A percentile compares a stretch with the other conserved stretches of the same genome.
These are phyloP conservation scores for Aspergillus thermomutatus DNA, from an alignment of 2,329 filamentous ascomycete genomes.

Conservation along the genomic window DNA sequence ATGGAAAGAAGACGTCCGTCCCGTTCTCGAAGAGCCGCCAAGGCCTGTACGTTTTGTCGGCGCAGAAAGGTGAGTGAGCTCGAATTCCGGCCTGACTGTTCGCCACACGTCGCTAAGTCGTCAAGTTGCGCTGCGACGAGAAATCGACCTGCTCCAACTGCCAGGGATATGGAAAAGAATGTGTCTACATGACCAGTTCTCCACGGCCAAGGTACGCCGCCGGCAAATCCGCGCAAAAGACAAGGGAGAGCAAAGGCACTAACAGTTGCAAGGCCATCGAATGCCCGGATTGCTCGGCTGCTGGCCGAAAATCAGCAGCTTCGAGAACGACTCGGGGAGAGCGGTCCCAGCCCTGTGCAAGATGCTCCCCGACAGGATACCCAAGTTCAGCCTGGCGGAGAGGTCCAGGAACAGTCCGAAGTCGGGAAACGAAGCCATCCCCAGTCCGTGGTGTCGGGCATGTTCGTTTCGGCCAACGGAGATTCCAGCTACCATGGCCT, in stretches of 20 bases:
- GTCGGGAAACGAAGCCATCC: background rate
- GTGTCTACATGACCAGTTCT: slow-evolving; percentile 39
- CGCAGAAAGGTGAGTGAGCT: no score
- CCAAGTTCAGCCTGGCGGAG: background rate
- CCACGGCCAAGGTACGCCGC: slow-evolving; percentile 22
- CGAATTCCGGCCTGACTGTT: no score
- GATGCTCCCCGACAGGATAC: background rate
- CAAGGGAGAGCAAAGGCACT: no score
- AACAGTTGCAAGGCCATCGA: slow-evolving; percentile 19
- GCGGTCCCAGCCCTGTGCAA: no score
- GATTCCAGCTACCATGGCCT: slow-evolving; percentile 12
- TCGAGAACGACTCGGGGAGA: slow-evolving; percentile 8
- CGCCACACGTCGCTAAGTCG: no score
- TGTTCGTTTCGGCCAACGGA: slow-evolving; percentile 23
- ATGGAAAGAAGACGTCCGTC: no score
- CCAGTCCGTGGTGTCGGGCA: slow-evolving; percentile 10
- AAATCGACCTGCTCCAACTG: slow-evolving; percentile 26
- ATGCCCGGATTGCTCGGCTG: slow-evolving; percentile 22
- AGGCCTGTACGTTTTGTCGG: no score
- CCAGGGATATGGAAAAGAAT: slow-evolving; percentile 44
- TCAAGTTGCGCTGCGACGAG: slow-evolving; percentile 7
- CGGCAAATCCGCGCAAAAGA: background rate
- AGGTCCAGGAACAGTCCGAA: background rate
- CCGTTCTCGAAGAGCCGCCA: no score
- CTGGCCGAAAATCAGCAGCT: slow-evolving; percentile 24